phyloP scores from a whole-genome alignment of 2,329 filamentous ascomycete genomes.

The Trichoderma oligosporum region DNA sequence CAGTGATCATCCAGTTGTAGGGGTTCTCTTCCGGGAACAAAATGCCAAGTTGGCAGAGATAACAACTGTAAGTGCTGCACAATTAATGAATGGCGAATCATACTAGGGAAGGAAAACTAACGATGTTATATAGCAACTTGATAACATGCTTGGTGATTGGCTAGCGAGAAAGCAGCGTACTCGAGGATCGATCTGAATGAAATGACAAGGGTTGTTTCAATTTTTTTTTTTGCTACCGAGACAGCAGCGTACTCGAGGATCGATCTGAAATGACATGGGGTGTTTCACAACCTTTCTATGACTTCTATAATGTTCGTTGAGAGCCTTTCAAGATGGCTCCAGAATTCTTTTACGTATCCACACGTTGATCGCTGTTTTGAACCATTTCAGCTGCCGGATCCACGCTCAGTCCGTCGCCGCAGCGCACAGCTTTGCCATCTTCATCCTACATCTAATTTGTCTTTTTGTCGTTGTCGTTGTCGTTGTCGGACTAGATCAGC shows the following conservation, averaged over 20 bases:
- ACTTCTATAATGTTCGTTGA: constrained; percentile 12
- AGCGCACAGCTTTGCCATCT: constrained; percentile 3
- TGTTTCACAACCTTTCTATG: neutral
- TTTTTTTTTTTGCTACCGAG: constrained; percentile 74
- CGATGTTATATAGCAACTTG: constrained; percentile 59
- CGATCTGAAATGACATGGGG: constrained; percentile 28
- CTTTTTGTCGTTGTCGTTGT: no score
- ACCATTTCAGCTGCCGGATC: constrained; percentile 11
- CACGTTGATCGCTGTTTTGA: constrained; percentile 12
- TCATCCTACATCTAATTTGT: constrained; percentile 1
- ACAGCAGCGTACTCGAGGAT: constrained; percentile 59
- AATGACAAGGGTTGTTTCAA: no score
- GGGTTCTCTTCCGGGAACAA: constrained; percentile 78
- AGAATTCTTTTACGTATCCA: neutral
- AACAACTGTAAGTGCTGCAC: constrained; percentile 57
- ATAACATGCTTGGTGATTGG: constrained; percentile 82
- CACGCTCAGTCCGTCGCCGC: constrained; percentile 4
- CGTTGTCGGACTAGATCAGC: neutral
- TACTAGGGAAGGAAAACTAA: constrained; percentile 20
- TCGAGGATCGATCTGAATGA: constrained; percentile 42
- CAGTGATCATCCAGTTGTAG: constrained; percentile 80
- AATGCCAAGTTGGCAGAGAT: constrained; percentile 83
- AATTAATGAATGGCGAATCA: no score
- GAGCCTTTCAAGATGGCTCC: neutral
- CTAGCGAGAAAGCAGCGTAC: constrained; percentile 66